Base-by-base conservation (phyloP, 345 rosid genomes). In the Rhizophora mangle region DNA sequence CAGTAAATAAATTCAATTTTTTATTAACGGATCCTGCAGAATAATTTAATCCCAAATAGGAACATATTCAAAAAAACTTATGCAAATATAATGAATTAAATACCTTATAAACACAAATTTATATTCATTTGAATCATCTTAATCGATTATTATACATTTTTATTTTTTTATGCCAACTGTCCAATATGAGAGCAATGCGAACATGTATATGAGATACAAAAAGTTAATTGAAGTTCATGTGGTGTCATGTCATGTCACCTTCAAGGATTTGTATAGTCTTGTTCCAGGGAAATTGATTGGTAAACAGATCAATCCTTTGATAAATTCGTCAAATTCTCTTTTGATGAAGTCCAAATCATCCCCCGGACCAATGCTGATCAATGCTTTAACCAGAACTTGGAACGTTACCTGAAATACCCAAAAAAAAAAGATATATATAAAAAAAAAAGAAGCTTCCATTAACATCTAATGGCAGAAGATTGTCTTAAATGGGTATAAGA, bases 211-310 rank as follows among this genome's bases (percentile, higher is more conserved):
- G 6, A 34, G 8, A 34, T 7, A 34, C 8, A 0, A 6, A 6
- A 6, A 6, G 36, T 6, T 34, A 34, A 34, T 53, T 4, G 16
- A 56, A 56, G 6, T 10, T 56, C 29, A 1, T 10, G 16, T 24
- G 4, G 2, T 39, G 47, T 37, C 13, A 37, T 11, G 47, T 43
- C 5, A 27, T 57, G 9, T 62, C 39, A 91, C 98, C 97, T 91
- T 91, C 27, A 94, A 68, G 39, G 98, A 94, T 80, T 86, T 94
- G 60, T 86, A 85, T 0, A 94, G 84, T 71, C 90, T 86, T 18
- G 96, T 89, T 55, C 98, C 97, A 1, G 98, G 98, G 72, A 94
- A 71, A 71, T 87, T 91, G 82, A 94, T 80, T 2, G 98, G 98
- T 53, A 94, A 79, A 75, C 96, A 94, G 67, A 94, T 94, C 68